Conservation (phyloP, 2,329 filamentous ascomycete genomes). For the Pseudocercospora macadamiae region DNA sequence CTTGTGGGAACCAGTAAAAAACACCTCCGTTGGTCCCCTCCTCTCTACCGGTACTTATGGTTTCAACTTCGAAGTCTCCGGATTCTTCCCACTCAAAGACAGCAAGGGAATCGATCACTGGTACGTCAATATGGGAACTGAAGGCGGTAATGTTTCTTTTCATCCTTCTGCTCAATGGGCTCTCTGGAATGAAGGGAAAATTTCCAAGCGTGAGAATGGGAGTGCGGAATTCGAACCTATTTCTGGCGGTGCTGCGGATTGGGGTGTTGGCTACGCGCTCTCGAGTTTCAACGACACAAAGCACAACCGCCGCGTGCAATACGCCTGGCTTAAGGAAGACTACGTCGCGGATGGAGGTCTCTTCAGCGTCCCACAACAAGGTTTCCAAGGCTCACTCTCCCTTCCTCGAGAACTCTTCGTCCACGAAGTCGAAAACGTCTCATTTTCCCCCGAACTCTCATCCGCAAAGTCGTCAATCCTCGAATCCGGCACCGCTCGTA, state of each 20-base stretch:
- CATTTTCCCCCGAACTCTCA: constrained; percentile 35
- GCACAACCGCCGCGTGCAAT: constrained; percentile 52
- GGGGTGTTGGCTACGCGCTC: constrained; percentile 50
- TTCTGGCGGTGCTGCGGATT: constrained; percentile 49
- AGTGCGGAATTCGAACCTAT: constrained; percentile 49
- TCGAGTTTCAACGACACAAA: constrained; percentile 54
- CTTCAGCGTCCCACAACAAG: constrained; percentile 47
- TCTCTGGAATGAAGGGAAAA: constrained; percentile 50
- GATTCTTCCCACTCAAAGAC: constrained; percentile 51
- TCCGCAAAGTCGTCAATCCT: constrained; percentile 29
- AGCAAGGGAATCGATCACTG: constrained; percentile 49
- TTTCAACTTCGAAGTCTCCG: constrained; percentile 54
- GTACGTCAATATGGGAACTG: constrained; percentile 46
- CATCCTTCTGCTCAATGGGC: constrained; percentile 46
- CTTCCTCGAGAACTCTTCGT: constrained; percentile 53
- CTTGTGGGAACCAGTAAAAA: constrained; percentile 49
- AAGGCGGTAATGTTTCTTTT: constrained; percentile 50
- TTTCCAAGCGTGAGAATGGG: constrained; percentile 48
- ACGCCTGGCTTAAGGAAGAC: constrained; percentile 52
- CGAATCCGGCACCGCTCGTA: constrained; percentile 46
- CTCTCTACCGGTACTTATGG: constrained; percentile 50
- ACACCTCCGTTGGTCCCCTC: constrained; percentile 46
- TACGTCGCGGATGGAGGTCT: constrained; percentile 40
- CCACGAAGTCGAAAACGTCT: constrained; percentile 45
- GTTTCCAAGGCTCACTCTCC: constrained; percentile 49